Base-by-base conservation (phyloP, 805 yeast genomes). In the Pichia phayaonensis region DNA sequence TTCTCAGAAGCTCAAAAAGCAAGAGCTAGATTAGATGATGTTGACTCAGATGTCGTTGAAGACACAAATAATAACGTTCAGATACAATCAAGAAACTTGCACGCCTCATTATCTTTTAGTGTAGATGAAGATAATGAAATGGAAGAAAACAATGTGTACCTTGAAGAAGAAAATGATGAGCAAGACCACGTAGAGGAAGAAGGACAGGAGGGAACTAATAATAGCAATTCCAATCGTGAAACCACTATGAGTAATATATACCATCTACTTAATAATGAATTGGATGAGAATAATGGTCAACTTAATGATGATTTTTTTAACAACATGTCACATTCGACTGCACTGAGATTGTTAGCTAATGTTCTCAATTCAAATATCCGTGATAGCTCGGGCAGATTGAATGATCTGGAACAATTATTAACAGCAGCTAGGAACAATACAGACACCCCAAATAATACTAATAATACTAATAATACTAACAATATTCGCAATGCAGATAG, bases 1-100 rank as follows among this genome's bases (percentile, higher is more conserved):
- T 62, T 58, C 50, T 66, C 71, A 2, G 64, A 62, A 41, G 55
- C 62, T 12, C 41, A 57, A 29, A 49, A 46, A 39, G 46, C 46
- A 41, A 31, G 56, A 50, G 43, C 47, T 56, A 31, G 42, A 27
- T n/a, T 46, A n/a, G 48, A 45, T 18, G 16, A 12, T 22, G 8
- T 26, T 1, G 21, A 23, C 1, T 29, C 41, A 34, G 48, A 56
- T 46, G 40, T 45, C 48, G 57, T 51, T 50, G 65, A 46, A 22
- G 54, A 55, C n/a, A 59, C 48, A 7, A 62, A 54, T 20, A 55
- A 44, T 12, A 22, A 29, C 18, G 24, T 39, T 12, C 39, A 44
- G 20, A 43, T 48, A 13, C 26, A 26, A 16, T 13, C 47, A 7
- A 48, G 51, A 18, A 29, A 40, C 26, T 29, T 44, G 3, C 15